Base-by-base conservation (phyloP, 495 filamentous ascomycete species). In the Penicillium bovifimosum region DNA sequence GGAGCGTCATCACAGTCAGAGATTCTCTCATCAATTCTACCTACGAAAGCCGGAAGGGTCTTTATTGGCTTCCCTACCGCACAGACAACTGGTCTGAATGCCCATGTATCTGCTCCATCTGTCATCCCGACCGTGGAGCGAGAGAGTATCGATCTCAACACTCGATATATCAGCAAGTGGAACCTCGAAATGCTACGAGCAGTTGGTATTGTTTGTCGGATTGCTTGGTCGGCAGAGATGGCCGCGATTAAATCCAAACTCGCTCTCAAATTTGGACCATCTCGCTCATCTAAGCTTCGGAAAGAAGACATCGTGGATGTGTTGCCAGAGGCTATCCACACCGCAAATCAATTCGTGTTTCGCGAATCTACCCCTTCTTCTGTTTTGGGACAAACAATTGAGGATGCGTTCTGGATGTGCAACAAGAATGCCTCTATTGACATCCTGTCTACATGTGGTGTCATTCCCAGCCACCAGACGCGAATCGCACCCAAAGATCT, bases 41-140 rank as follows among this genome's bases (percentile, higher is more conserved):
- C 95, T 17, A 87, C 81, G 31, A 93, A 90, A 63, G 82, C 84
- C 39, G 95, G 95, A 20, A 81, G 86, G 45, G 84, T 99, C 29
- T 99, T 96, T 64, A 99, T 99, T 60, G 95, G 95, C 1, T 97
- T 97, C 66, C 92, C 93, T 20, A 99, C 95, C 3, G 87, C 88
- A 41, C 95, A 99, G 70, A 99, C 95, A 1, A 99, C 95, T 3
- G 91, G 91, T 24, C 83, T 91, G 10, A 87, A 90, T 29, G 88
- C 90, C 59, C 95, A 99, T 70, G 86, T 99, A n/a, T 96, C 91
- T n/a, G 95, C 95, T 1, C 91, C 91, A 6, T 96, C 92, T 13
- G 85, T 97, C 34, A 97, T 99, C 55, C 95, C 95, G 3, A 99
- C 95, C 0, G 95, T 97, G n/a, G 95, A 99, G 72, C 82, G 95